Evolutionary conservation across 441 rosid species (phyloP).

Genomic region (Viola pubescens): DNA sequence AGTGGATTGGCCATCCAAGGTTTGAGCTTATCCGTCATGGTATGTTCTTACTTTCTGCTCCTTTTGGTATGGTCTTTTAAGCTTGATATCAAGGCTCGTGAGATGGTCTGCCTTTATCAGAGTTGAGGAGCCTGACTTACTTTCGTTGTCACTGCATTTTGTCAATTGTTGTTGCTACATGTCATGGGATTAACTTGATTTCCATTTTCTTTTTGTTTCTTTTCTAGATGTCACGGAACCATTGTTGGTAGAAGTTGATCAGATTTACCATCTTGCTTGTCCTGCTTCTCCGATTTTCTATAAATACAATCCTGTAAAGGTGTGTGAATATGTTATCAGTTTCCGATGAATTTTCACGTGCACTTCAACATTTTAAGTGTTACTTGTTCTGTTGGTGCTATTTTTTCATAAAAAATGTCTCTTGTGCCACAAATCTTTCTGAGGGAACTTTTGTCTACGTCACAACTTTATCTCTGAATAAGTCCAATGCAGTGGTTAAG

Average conservation of each 20-base stretch:
- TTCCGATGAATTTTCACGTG: neutral
- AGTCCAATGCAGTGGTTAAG: too few relatives aligned
- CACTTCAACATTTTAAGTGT: too few relatives aligned
- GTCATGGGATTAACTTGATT: too few relatives aligned
- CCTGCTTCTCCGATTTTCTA: conserved; percentile 98
- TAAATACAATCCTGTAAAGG: conserved; percentile 91
- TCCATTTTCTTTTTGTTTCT: neutral
- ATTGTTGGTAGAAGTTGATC: conserved; percentile 78
- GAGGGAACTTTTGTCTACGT: too few relatives aligned
- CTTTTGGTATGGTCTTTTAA: neutral
- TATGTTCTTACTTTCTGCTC: conserved; percentile 20
- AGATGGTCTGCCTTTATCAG: neutral
- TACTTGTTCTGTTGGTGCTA: too few relatives aligned
- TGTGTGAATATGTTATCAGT: conserved; percentile 20
- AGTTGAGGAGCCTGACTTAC: too few relatives aligned
- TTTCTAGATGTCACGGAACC: conserved; percentile 76
- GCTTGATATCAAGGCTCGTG: neutral
- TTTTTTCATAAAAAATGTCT: too few relatives aligned
- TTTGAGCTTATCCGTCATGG: conserved; percentile 98
- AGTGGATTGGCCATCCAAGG: conserved; percentile 96
- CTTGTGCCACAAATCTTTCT: neutral
- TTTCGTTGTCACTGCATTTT: too few relatives aligned
- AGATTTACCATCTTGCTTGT: conserved; percentile 91
- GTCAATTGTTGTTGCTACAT: too few relatives aligned
- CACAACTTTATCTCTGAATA: too few relatives aligned